Conservation (phyloP, 768 basidiomycete species). For the Tylopilus sp. region DNA sequence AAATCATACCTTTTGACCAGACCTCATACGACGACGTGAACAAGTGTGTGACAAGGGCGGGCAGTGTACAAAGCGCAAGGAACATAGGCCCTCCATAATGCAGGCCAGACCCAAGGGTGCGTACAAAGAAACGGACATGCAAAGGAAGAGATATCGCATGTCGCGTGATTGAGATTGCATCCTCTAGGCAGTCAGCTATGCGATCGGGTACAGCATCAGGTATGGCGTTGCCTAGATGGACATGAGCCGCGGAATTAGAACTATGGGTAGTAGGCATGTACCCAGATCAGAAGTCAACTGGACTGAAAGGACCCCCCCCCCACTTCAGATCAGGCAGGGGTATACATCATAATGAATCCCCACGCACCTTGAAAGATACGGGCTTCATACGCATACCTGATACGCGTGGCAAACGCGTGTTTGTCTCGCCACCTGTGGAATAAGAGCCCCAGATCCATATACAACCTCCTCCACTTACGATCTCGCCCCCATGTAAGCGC, state of each 20-base stretch:
- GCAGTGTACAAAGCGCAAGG: slow-evolving; percentile 19
- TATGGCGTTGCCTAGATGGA: too few relatives aligned
- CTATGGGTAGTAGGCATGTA: too few relatives aligned
- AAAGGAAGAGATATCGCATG: too few relatives aligned
- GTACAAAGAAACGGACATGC: slow-evolving; percentile 18
- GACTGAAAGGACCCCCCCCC: slow-evolving; percentile 6
- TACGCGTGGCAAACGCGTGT: slow-evolving; percentile 12
- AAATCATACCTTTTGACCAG: slow-evolving; percentile 22
- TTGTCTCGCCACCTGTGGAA: too few relatives aligned
- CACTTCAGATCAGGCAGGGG: not conserved
- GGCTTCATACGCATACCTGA: slow-evolving; percentile 15
- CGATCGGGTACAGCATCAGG: not conserved
- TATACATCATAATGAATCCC: too few relatives aligned
- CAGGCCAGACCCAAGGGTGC: slow-evolving; percentile 16
- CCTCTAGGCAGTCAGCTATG: slow-evolving; percentile 12
- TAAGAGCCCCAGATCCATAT: too few relatives aligned
- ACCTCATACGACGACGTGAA: slow-evolving; percentile 3
- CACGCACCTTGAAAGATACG: slow-evolving; percentile 17
- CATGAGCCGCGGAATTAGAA: too few relatives aligned
- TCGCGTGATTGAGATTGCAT: slow-evolving; percentile 6
- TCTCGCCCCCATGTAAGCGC: not conserved
- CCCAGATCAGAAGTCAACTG: slow-evolving; percentile 21
- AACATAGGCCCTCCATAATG: slow-evolving; percentile 19
- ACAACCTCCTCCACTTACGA: too few relatives aligned
- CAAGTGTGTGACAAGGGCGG: not conserved